Conservation (phyloP, 202 grass and related monocot genomes). For the Setaria italica region DNA sequence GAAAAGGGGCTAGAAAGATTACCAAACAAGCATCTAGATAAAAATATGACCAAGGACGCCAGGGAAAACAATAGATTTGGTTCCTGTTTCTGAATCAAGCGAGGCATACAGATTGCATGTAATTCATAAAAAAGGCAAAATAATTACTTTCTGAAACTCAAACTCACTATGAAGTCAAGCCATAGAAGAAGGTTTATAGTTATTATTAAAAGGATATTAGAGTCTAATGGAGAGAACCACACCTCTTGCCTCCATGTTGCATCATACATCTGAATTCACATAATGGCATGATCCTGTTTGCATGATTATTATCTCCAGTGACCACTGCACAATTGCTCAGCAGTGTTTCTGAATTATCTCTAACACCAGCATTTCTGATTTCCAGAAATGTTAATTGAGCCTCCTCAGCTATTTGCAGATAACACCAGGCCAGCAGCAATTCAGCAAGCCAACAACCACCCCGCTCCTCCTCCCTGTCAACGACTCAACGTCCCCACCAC, state of each 20-base stretch:
- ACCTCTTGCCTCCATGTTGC: neutral
- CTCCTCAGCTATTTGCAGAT: conserved; percentile 13
- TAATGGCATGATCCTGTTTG: neutral
- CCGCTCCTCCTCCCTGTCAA: conserved; percentile 44
- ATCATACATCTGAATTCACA: neutral
- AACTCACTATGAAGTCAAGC: neutral
- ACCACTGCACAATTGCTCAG: neutral
- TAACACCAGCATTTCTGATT: neutral
- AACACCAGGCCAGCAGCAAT: neutral
- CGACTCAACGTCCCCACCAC: conserved; percentile 41
- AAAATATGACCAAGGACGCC: neutral
- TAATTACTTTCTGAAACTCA: neutral
- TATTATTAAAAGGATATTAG: neutral
- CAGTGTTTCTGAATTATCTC: conserved; percentile 1
- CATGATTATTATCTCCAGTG: neutral
- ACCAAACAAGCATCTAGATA: neutral
- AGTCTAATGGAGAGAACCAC: neutral
- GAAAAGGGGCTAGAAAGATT: neutral
- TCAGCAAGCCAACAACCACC: neutral
- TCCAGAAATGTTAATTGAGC: conserved; percentile 12
- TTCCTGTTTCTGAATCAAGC: neutral
- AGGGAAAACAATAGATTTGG: neutral
- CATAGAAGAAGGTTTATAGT: neutral
- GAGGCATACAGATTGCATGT: neutral
- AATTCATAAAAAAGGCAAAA: neutral